Conservation (phyloP, 345 rosid genomes). For the Kandelia obovata region DNA sequence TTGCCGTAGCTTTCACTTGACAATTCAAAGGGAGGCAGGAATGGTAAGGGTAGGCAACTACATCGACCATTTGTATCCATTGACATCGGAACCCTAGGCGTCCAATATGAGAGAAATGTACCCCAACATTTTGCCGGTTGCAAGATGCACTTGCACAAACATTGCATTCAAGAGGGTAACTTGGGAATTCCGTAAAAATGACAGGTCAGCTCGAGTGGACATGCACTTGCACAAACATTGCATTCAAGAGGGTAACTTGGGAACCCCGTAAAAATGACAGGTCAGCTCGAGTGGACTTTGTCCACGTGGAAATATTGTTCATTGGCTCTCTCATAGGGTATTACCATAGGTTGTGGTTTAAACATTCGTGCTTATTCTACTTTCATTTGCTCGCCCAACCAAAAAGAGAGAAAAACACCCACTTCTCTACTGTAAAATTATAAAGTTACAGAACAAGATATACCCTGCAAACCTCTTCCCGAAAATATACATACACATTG, state of each 20-base stretch:
- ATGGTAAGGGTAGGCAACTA: not conserved
- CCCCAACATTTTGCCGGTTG: too few species aligned
- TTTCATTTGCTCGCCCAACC: not conserved
- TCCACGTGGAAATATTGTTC: conserved; percentile 4
- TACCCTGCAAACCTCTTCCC: conserved; percentile 15
- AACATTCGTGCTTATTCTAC: too few species aligned
- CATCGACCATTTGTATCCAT: not conserved
- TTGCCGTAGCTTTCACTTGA: not conserved
- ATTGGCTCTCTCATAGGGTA: conserved; percentile 24
- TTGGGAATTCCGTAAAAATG: too few species aligned
- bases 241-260: too few species aligned
- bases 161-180: too few species aligned
- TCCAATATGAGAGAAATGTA: too few species aligned
- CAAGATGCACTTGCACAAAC: too few species aligned
- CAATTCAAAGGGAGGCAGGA: not conserved
- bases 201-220: too few species aligned
- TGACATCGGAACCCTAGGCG: too few species aligned
- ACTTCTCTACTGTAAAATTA: not conserved
- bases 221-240: too few species aligned
- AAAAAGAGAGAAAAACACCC: not conserved
- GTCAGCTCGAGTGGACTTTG: too few species aligned
- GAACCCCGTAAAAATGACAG: too few species aligned
- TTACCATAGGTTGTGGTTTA: conserved; percentile 11
- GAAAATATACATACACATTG: conserved; percentile 13
- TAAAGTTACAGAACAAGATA: conserved; percentile 12